Evolutionary conservation across 1,284 basidiomycete species (phyloP), one percentile per base, ranked within the genome.

Genomic region (Cutaneotrichosporon sp.): DNA sequence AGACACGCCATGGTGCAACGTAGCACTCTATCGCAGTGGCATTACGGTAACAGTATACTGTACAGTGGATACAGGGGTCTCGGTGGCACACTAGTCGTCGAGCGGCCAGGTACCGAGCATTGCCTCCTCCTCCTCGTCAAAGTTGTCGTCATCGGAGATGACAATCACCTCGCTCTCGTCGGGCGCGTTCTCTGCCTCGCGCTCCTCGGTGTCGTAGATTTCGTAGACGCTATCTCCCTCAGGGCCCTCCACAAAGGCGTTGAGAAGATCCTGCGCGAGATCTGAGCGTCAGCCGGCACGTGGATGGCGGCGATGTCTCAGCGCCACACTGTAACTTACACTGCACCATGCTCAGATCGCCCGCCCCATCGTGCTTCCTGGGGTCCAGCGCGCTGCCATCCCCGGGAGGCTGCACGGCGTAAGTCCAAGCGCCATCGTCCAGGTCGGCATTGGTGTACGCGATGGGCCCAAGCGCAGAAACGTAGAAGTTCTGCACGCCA

Each of bases 211-310:
- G 2, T 64, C 85, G 72, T 87, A 91, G 22, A 87, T 83, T 60
- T 83, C 84, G 83, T 87, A 91, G 31, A 90, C 84, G 47, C 81
- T 82, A 64, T 91, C 89, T 22, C 69, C 75, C 49, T 85, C 82
- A 2, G 89, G 89, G 0, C 89, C 90, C 71, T 89, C 88, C 4
- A 90, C 85, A 18, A 91, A 85, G 10, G 84, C 77, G 60, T 89
- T 88, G 62, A 91, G 80, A 29, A 92, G 80, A 55, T 88, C 86
- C 69, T 85, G 83, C 5, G 88, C 85, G 59, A 87, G 79, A 57
- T 87, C 89, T 91, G 63, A 16, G 11, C 20, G 54, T 54, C 47
- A 20, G 27, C 42, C 4, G 11, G 13, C n/a, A 14, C 22, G 36
- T 38, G 36, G 9, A 2, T 38, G 14, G 36, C 36, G 10, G 14